phyloP scores from a whole-genome alignment of 2,329 filamentous ascomycete genomes.

The Westerdykella sp. region DNA sequence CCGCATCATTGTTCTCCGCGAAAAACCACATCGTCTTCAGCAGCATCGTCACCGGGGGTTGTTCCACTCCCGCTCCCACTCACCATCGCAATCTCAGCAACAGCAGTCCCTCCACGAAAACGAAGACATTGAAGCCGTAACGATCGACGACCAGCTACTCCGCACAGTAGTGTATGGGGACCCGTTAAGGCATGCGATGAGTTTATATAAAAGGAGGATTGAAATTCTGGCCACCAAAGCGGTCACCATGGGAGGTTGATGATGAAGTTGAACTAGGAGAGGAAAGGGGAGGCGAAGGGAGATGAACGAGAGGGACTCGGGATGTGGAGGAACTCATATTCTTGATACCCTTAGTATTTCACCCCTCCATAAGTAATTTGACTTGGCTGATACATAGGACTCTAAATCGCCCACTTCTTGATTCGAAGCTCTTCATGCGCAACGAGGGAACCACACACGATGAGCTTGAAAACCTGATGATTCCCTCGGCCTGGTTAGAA shows the following conservation, averaged over 20 bases:
- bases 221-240: conserved; percentile 65
- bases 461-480: no score
- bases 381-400: no score
- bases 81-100: conserved; percentile 20
- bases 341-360: no score
- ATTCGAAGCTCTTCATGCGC: no score
- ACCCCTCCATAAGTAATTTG: no score
- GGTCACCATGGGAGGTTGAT: conserved; percentile 46
- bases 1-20: conserved; percentile 56
- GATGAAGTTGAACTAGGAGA: background rate
- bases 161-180: conserved; percentile 73
- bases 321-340: no score
- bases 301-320: no score
- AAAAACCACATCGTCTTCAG: conserved; percentile 31
- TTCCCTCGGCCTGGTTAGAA: no score
- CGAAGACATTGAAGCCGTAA: conserved; percentile 59
- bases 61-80: conserved; percentile 21
- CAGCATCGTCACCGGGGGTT: conserved; percentile 3
- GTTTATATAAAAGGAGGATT: conserved; percentile 64
- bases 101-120: conserved; percentile 1
- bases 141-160: conserved; percentile 62
- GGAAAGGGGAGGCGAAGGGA: no score
- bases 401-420: no score
- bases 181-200: conserved; percentile 74
- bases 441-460: no score